These are phyloP conservation scores for Fusarium redolens DNA, from an alignment of 2,329 filamentous ascomycete species.

Conservation along the genomic window DNA sequence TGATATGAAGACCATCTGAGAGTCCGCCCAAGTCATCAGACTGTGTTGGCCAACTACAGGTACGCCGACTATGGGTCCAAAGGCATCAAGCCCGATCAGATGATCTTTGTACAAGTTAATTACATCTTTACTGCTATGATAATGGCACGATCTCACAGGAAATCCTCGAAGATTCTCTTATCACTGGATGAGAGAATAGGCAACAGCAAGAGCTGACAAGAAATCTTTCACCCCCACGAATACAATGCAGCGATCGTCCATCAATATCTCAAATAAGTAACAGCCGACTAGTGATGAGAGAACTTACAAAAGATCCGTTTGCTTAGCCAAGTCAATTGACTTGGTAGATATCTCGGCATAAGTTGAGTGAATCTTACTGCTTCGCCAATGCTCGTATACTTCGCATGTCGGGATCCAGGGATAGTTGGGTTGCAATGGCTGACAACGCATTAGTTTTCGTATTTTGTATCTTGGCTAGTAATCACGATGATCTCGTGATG, in stretches of 20 bases:
- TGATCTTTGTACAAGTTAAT: not conserved
- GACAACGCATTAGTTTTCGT: not conserved
- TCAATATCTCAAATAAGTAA: not conserved
- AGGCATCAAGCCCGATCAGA: not conserved
- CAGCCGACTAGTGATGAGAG: not conserved
- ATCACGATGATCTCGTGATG: not conserved
- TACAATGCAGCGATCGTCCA: not conserved
- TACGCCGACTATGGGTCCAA: not conserved
- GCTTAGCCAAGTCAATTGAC: not conserved
- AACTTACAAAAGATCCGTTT: not conserved
- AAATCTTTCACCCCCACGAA: not conserved
- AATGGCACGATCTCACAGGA: not conserved
- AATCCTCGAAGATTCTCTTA: not conserved
- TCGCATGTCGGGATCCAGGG: not conserved
- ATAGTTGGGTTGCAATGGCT: not conserved
- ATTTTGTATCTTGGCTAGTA: not conserved
- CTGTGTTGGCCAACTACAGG: conserved; percentile 75
- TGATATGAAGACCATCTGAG: conserved; percentile 76
- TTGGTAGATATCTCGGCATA: not conserved
- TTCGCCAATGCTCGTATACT: not conserved
- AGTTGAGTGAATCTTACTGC: not conserved
- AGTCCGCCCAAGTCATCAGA: conserved; percentile 76
- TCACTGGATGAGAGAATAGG: no score
- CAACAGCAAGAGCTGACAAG: not conserved
- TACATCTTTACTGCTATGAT: fast-evolving